phyloP scores from a whole-genome alignment of 148 eudicot genomes.

The Gaultheria prostrata region DNA sequence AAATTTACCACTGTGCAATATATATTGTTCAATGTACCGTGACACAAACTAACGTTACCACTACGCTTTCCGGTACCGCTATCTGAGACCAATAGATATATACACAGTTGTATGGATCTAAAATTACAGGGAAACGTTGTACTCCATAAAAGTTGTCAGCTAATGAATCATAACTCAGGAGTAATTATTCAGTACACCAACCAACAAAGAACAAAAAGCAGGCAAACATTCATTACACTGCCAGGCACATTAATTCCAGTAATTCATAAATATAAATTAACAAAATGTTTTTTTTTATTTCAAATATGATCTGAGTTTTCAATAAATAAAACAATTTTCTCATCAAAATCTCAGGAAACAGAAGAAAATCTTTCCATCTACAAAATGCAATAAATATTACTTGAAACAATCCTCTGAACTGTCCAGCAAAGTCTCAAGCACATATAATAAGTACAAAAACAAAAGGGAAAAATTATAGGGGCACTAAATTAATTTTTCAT shows the following conservation, averaged over 20 bases:
- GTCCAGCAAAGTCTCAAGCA: conserved; percentile 17
- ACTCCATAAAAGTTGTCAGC: background rate
- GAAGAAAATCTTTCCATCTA: conserved; percentile 20
- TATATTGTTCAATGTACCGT: background rate
- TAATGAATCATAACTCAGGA: background rate
- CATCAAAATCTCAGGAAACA: conserved; percentile 1
- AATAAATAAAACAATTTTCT: background rate
- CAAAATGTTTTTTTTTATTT: background rate
- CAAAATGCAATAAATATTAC: conserved; percentile 10
- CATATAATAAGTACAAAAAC: background rate
- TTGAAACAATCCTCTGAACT: conserved; percentile 13
- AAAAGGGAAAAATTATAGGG: background rate
- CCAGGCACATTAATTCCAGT: conserved; percentile 3
- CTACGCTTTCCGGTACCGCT: background rate
- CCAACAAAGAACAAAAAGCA: conserved; percentile 2
- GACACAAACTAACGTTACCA: background rate
- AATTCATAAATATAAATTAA: background rate
- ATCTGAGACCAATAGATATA: background rate
- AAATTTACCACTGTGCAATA: background rate
- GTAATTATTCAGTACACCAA: background rate
- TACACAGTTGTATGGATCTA: background rate
- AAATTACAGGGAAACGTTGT: background rate
- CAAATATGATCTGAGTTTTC: background rate
- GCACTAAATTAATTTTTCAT: conserved; percentile 27
- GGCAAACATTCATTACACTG: conserved; percentile 20